phyloP scores from a whole-genome alignment of 2,329 filamentous ascomycete genomes.

The Cordyceps cateniannulata region DNA sequence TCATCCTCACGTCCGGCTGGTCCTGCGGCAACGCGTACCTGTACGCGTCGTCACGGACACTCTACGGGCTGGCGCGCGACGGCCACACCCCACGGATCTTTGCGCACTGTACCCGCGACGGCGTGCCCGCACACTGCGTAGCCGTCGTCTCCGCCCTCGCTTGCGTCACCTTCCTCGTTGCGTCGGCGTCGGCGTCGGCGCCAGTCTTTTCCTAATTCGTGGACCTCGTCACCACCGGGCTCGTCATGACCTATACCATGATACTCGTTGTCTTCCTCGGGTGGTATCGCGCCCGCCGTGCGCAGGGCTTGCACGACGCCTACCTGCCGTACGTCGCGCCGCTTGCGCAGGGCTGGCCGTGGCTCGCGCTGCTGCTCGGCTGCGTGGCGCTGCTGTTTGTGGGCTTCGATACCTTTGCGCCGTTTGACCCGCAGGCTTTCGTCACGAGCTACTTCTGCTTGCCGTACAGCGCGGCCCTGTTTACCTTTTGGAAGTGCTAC shows the following conservation, averaged over 20 bases:
- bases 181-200: conserved; percentile 35
- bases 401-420: conserved; percentile 49
- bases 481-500: conserved; percentile 58
- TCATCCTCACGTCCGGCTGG: conserved; percentile 49
- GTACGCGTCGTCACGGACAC: conserved; percentile 38
- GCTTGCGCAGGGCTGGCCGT: neutral
- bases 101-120: conserved; percentile 49
- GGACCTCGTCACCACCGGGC: conserved; percentile 47
- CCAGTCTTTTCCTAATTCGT: conserved; percentile 47
- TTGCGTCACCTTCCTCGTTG: conserved; percentile 44
- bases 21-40: conserved; percentile 42
- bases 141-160: conserved; percentile 39
- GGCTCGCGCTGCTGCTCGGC: conserved; percentile 35
- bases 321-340: conserved; percentile 29
- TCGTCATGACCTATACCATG: conserved; percentile 49
- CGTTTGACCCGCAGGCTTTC: conserved; percentile 42
- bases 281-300: conserved; percentile 42
- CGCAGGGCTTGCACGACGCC: conserved; percentile 39
- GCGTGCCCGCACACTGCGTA: conserved; percentile 53
- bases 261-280: conserved; percentile 36
- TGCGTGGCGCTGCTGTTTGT: conserved; percentile 46
- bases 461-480: conserved; percentile 49
- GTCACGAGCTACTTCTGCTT: conserved; percentile 49
- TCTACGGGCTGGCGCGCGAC: conserved; percentile 41
- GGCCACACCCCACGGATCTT: conserved; percentile 40